Percentiles rank a stretch among this genome's conserved stretches.
Conservation (phyloP, 345 rosid genomes). For the Eucalyptus regnans region DNA sequence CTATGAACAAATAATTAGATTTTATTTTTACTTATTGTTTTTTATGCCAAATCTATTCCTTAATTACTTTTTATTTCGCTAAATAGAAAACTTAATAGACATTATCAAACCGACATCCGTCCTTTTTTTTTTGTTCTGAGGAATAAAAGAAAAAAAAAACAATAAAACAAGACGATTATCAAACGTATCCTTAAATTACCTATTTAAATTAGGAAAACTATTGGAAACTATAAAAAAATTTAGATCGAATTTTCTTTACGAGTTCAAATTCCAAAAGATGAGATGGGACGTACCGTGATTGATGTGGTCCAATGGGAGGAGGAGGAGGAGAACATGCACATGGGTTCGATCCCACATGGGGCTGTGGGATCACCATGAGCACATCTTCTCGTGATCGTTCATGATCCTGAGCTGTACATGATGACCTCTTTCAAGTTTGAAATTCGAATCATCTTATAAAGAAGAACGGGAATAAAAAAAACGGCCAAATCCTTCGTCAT, state of each 20-base stretch:
- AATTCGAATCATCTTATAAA: not conserved
- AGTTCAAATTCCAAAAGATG: not conserved
- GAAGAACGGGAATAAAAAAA: not conserved
- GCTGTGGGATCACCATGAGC: not conserved
- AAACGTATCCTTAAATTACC: fast-evolving
- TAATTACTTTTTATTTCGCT: fast-evolving
- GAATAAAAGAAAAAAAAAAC: too few species aligned
- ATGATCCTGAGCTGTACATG: not conserved
- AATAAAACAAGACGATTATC: too few species aligned
- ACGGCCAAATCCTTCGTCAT: not conserved
- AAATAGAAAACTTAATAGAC: fast-evolving
- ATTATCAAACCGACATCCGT: fast-evolving
- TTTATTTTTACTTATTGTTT: too few species aligned
- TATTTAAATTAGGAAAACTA: not conserved
- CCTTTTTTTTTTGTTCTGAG: fast-evolving
- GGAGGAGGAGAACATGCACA: not conserved
- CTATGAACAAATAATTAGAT: too few species aligned
- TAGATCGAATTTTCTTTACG: fast-evolving
- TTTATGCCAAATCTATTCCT: too few species aligned
- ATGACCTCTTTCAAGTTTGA: not conserved
- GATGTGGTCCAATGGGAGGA: not conserved
- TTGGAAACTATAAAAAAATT: too few species aligned
- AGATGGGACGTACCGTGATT: fast-evolving
- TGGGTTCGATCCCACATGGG: too few species aligned
- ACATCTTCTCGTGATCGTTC: not conserved